Base-by-base conservation (phyloP, 2,329 filamentous ascomycete species). In the Aschersonia sp. region DNA sequence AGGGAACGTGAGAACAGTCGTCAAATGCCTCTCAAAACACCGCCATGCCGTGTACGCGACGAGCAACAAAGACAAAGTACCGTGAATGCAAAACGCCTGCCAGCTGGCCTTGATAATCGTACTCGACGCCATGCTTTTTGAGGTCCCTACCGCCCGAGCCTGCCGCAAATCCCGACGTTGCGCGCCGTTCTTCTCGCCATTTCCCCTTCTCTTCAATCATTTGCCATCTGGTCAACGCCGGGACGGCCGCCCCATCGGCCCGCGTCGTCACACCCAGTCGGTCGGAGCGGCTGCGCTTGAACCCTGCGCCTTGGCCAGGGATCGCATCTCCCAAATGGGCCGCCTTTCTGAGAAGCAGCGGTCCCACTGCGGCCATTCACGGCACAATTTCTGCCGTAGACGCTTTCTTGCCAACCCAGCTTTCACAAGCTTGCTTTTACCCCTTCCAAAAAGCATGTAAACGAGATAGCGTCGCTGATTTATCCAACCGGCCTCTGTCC, bases 21-120 rank as follows among this genome's bases (percentile, higher is more conserved):
- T 22, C 22, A 22, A 22, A 22, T 22, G 22, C 48, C 48, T 47
- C 29, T 40, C 11, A 30, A 32, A 47, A 47, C 46, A 42, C 43
- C 46, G 43, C 49, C 46, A 47, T 50, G 49, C 44, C 49, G 33
- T 45, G 40, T 47, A 50, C 22, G 35, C 12, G 35, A 30, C 43
- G 31, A 42, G 45, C 6, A 29, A 45, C 39, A 31, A 14, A 7
- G 32, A 41, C 43, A 29, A 46, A 42, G 9, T n/a, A 32, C 33
- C 44, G 11, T 40, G 29, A 50, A 42, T 47, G 48, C 43, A 46
- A 47, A 47, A 50, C 48, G 48, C 48, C 48, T 44, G 33, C 43
- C 49, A 43, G 29, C 43, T 42, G 39, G 39, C 46, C 43, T 30
- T n/a, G 46, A 35, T 43, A 41, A 33, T 39, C 30, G 46, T 45